Evolutionary conservation across 257 asterid genomes (phyloP), one percentile per base, ranked within the genome.

Genomic region (Solanum ossicruentum): DNA sequence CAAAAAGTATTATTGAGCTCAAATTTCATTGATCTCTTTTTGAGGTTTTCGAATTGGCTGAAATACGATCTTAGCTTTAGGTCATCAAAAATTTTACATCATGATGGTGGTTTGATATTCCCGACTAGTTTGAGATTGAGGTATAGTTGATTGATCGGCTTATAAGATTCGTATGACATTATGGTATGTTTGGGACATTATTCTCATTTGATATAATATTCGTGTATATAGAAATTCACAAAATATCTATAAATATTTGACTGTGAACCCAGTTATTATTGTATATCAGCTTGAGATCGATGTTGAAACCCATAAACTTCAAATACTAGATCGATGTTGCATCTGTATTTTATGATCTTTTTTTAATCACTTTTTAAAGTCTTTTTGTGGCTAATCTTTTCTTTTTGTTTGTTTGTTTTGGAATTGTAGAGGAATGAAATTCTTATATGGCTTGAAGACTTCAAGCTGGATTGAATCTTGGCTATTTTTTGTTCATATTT

Each of bases 371-470:
- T 81, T 43, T 1, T 21, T 73, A 21, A n/a, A 21, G 85, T 82
- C 26, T 43, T 63, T 57, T 32, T 26, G 69, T 57, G 17, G 78
- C 69, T 10, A 7, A 52, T 51, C 0, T 72, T 67, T 39, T 79
- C 84, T 28, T 8, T 36, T 82, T 87, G 71, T 18, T 17, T 72
- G 57, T 83, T 2, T 36, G 41, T 5, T 36, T 36, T 72, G 85
- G 78, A 72, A 69, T 69, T 11, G 60, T 52, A 94, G 99, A 92
- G 98, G 93, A 94, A 94, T 80, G 99, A 95, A 88, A 95, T 94
- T 71, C 92, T 96, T 61, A 91, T 96, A 88, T 96, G 98, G 98
- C 95, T 96, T 49, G 93, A 93, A 83, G 94, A 93, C 78, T 96
- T 93, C 88, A 88, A 90, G 13, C 18, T 93, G 90, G 95, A 94